These are phyloP conservation scores for Lanmaoa pseudosensibilis DNA, from an alignment of 768 basidiomycete genomes.

Conservation along the genomic window DNA sequence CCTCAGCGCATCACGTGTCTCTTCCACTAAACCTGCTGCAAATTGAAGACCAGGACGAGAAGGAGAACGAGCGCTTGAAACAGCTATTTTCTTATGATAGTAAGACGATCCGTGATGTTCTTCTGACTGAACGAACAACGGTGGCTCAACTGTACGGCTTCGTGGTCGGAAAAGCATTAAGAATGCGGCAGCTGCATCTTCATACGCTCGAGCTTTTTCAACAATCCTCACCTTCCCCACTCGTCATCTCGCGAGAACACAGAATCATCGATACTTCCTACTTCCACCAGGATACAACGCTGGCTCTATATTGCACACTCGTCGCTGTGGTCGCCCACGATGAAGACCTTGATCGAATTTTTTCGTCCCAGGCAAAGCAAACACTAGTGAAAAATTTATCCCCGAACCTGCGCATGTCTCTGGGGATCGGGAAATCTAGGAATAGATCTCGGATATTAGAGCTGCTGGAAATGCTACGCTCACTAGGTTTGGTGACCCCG, in stretches of 20 bases:
- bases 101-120: slow-evolving; percentile 53
- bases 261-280: slow-evolving; percentile 60
- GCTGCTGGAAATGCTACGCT: slow-evolving; percentile 56
- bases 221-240: slow-evolving; percentile 34
- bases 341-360: slow-evolving; percentile 58
- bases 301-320: slow-evolving; percentile 63
- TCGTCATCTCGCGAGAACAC: slow-evolving; percentile 52
- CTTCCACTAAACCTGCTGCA: slow-evolving; percentile 48
- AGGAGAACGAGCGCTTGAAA: slow-evolving; percentile 46
- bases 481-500: slow-evolving; percentile 60
- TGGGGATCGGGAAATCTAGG: slow-evolving; percentile 61
- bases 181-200: slow-evolving; percentile 66
- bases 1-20: slow-evolving; percentile 31
- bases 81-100: slow-evolving; percentile 57
- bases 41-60: slow-evolving; percentile 43
- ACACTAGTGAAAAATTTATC: slow-evolving; percentile 58
- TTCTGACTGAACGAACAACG: slow-evolving; percentile 70
- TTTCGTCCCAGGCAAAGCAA: slow-evolving; percentile 45
- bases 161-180: slow-evolving; percentile 61
- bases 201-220: slow-evolving; percentile 51
- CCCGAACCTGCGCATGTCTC: slow-evolving; percentile 42
- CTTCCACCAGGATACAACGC: slow-evolving; percentile 62
- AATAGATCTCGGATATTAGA: slow-evolving; percentile 62
- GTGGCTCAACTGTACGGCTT: slow-evolving; percentile 76
- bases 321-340: slow-evolving; percentile 57